These are phyloP conservation scores for Starmerella stigmatis DNA, from an alignment of 805 yeast species.

Conservation along the genomic window DNA sequence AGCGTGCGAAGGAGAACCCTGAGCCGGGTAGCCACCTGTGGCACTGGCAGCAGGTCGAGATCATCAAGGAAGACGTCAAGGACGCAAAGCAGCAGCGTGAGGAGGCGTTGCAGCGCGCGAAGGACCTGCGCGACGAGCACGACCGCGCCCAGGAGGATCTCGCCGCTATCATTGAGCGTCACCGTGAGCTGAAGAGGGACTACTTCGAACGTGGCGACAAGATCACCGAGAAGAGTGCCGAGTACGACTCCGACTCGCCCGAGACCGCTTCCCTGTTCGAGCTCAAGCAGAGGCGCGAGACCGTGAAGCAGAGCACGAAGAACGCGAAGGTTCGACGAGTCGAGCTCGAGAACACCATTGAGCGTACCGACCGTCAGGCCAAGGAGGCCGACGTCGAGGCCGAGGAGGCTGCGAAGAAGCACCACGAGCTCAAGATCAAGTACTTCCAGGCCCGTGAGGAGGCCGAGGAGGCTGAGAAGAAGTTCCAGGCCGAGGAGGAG, in stretches of 20 bases:
- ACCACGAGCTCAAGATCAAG: constrained; percentile 29
- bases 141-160: constrained; percentile 24
- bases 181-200: constrained; percentile 24
- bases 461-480: constrained; percentile 23
- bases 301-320: constrained; percentile 19
- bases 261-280: constrained; percentile 28
- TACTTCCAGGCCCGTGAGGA: constrained; percentile 25
- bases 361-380: constrained; percentile 17
- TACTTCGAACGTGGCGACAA: constrained; percentile 21
- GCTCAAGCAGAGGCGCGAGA: constrained; percentile 45
- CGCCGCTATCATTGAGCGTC: constrained; percentile 22
- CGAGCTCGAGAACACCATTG: constrained; percentile 15
- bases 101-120: constrained; percentile 17
- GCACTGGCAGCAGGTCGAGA: constrained; percentile 24
- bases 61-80: constrained; percentile 23
- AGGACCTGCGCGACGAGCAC: constrained; percentile 15
- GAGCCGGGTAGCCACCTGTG: constrained; percentile 20
- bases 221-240: constrained; percentile 25
- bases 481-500: constrained; percentile 21
- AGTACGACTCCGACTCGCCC: constrained; percentile 24
- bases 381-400: constrained; percentile 22
- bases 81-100: constrained; percentile 21
- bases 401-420: constrained; percentile 27
- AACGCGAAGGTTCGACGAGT: constrained; percentile 17
- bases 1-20: constrained; percentile 17